Conservation (phyloP, 2,329 filamentous ascomycete genomes). For the Daldinia eschscholtzii region DNA sequence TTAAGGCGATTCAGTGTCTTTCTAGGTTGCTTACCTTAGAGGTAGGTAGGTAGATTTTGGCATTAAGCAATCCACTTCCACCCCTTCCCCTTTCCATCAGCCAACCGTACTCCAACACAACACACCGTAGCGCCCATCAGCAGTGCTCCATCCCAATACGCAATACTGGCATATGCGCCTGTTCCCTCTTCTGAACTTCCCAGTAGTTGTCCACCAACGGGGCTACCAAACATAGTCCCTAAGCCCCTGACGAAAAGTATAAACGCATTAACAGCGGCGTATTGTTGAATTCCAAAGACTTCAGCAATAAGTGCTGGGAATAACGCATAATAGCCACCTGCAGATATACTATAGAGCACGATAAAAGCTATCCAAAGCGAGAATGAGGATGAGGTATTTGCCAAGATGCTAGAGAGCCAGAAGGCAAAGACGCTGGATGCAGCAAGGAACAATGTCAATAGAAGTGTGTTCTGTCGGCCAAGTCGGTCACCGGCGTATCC, state of each 20-base stretch:
- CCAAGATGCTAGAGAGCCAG: constrained; percentile 53
- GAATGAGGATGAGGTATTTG: constrained; percentile 48
- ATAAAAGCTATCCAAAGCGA: constrained; percentile 59
- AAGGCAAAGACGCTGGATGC: constrained; percentile 55
- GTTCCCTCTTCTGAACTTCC: constrained; percentile 50
- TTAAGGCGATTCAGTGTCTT: neutral
- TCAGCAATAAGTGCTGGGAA: constrained; percentile 63
- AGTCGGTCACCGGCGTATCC: constrained; percentile 61
- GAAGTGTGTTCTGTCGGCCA: constrained; percentile 62
- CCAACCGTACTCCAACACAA: constrained; percentile 58
- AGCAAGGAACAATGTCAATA: constrained; percentile 56
- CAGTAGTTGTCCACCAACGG: constrained; percentile 59
- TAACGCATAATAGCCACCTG: constrained; percentile 60
- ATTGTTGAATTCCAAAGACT: constrained; percentile 62
- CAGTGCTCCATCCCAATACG: constrained; percentile 58
- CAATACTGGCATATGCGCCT: constrained; percentile 55
- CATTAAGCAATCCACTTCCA: constrained; percentile 58
- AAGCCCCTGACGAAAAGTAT: constrained; percentile 60
- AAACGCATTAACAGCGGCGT: constrained; percentile 62
- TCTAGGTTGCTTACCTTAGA: neutral
- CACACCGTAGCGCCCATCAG: constrained; percentile 56
- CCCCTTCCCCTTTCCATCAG: constrained; percentile 54
- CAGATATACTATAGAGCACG: constrained; percentile 58
- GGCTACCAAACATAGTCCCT: constrained; percentile 60
- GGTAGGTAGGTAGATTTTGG: no score